phyloP scores from a whole-genome alignment of 2,329 filamentous ascomycete genomes.

The Capronia coronata region DNA sequence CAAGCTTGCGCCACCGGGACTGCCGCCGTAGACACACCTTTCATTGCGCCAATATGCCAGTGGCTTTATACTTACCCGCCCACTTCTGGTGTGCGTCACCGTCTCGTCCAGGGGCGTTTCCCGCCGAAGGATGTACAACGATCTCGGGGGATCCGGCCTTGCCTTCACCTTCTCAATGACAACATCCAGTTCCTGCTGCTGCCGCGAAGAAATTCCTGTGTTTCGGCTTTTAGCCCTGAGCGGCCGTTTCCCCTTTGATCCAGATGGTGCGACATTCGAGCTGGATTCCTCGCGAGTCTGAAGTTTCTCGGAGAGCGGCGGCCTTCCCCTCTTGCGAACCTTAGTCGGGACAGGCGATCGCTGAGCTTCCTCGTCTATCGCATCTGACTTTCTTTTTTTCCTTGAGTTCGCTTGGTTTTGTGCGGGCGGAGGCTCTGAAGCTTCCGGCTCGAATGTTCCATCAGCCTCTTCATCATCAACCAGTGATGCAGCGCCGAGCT shows the following conservation, averaged over 20 bases:
- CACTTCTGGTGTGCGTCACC: conserved; percentile 64
- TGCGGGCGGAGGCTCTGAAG: conserved; percentile 3
- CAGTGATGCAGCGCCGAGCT: conserved; percentile 12
- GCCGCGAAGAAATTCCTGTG: conserved; percentile 30
- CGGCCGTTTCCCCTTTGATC: conserved; percentile 29
- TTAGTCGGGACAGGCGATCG: conserved; percentile 27
- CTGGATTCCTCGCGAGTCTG: neutral
- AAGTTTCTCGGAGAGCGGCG: neutral
- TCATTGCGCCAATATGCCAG: conserved; percentile 85
- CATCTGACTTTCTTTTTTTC: conserved; percentile 27
- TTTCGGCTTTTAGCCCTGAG: conserved; percentile 28
- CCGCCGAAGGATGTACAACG: conserved; percentile 46
- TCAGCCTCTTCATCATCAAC: conserved; percentile 25
- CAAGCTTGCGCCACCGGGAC: conserved; percentile 35
- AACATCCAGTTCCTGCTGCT: conserved; percentile 36
- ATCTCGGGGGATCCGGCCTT: conserved; percentile 43
- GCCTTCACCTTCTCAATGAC: conserved; percentile 41
- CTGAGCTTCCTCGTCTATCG: conserved; percentile 15
- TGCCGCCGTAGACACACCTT: conserved; percentile 60
- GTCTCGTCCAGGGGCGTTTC: conserved; percentile 49
- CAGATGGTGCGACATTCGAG: conserved; percentile 34
- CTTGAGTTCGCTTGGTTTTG: conserved; percentile 25
- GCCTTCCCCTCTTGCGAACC: conserved; percentile 21
- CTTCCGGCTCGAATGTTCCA: conserved; percentile 12
- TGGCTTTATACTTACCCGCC: conserved; percentile 69